Evolutionary conservation across 2,329 filamentous ascomycete genomes (phyloP), one percentile per base, ranked within the genome.

Genomic region (Ophiostoma sp.): DNA sequence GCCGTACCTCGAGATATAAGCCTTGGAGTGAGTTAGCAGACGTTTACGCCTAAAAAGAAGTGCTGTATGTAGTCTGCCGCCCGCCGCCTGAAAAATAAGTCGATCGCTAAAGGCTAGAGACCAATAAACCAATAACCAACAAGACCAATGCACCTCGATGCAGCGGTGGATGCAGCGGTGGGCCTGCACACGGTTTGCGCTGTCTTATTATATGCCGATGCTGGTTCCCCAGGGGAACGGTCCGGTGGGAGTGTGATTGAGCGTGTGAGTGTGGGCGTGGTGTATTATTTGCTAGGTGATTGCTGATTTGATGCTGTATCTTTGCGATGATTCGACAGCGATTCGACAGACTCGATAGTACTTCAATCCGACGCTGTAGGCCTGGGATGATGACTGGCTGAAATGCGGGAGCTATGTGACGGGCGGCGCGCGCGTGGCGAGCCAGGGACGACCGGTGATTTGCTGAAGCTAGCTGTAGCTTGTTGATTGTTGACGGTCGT

Each of bases 361-460:
- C 5, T 48, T 57, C 23, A 17, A 27, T 23, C 23, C 52, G n/a
- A 4, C 23, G 52, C n/a, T 57, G 8, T 15, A 57, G 27, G 15
- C 57, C 23, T 31, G 31, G 35, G 27, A 39, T 15, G 62, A 35
- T 39, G 62, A 65, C 62, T 65, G 62, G 62, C 20, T 39, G 35
- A 65, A 35, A 35, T 65, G 62, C 8, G 5, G 60, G 33, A 60
- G 57, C 31, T 65, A 36, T 65, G 57, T 39, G 33, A 27, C 33
- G 41, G 62, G 62, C 62, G 57, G 57, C 57, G 3, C 54, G 57
- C n/a, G 48, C 35, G 33, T 36, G 62, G 62, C 62, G 62, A 65
- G 27, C 8, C 62, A 65, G 57, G 27, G 27, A 65, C n/a, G 35
- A 35, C 20, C 27, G 57, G 23, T 60, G 57, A 60, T 60, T 60